A percentile compares a stretch with the other conserved stretches of the same genome.
phyloP scores from a whole-genome alignment of 2,329 filamentous ascomycete species.

The Fusarium tupiense region DNA sequence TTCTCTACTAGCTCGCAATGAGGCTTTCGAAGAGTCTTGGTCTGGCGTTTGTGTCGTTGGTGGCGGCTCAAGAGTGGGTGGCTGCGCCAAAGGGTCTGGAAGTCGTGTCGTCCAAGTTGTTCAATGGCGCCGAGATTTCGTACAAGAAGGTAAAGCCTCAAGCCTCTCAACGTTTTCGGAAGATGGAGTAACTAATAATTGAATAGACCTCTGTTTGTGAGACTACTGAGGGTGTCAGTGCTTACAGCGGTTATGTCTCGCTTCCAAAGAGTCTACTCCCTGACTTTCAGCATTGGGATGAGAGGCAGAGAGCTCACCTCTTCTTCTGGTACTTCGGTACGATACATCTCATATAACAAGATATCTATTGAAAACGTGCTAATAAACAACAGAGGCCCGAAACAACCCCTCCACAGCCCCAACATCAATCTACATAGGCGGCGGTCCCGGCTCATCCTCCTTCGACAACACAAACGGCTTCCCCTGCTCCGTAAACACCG shows the following conservation, averaged over 20 bases:
- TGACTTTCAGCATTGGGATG: slow-evolving; percentile 30
- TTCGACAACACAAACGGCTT: slow-evolving; percentile 69
- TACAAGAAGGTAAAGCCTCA: slow-evolving; percentile 36
- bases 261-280: slow-evolving; percentile 42
- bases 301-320: slow-evolving; percentile 39
- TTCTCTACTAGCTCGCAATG: not conserved
- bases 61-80: slow-evolving; percentile 2
- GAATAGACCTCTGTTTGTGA: slow-evolving; percentile 37
- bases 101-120: slow-evolving; percentile 10
- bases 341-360: no score
- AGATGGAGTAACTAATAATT: not conserved
- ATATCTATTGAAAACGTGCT: not conserved
- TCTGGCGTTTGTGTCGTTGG: not conserved
- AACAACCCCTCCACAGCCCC: slow-evolving; percentile 38
- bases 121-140: slow-evolving; percentile 30
- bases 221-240: slow-evolving; percentile 33
- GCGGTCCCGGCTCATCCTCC: slow-evolving; percentile 69
- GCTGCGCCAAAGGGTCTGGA: not conserved
- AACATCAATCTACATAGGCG: slow-evolving; percentile 68
- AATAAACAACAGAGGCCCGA: slow-evolving; percentile 43
- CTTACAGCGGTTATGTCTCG: slow-evolving; percentile 39
- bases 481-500: slow-evolving; percentile 57
- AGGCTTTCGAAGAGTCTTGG: not conserved
- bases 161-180: no score
- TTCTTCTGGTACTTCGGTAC: slow-evolving; percentile 57